Percentiles rank a stretch among this genome's conserved stretches.
phyloP scores from a whole-genome alignment of 139 green algal species.

The Limnomonas spitsbergensis region DNA sequence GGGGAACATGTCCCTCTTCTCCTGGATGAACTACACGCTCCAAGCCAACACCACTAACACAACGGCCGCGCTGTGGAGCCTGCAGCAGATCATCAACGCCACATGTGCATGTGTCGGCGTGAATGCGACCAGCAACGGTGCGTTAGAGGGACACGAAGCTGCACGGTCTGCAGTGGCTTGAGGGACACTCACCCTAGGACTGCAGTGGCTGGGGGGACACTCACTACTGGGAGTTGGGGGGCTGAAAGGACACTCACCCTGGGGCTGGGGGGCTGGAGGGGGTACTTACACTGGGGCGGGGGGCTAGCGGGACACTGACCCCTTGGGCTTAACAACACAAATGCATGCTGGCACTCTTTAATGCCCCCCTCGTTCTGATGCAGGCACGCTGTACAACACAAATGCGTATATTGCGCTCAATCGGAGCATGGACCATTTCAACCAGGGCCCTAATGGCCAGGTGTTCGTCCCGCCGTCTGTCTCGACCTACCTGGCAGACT shows the following conservation, averaged over 20 bases:
- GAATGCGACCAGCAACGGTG: neutral
- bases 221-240: too few relatives aligned
- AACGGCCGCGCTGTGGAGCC: neutral
- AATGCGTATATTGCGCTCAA: neutral
- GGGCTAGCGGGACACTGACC: too few relatives aligned
- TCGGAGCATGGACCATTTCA: neutral
- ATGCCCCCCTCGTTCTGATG: too few relatives aligned
- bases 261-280: too few relatives aligned
- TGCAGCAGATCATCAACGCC: slow-evolving; percentile 4
- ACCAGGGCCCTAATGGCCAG: neutral
- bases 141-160: too few relatives aligned
- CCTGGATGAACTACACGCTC: slow-evolving; percentile 9
- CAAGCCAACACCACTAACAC: neutral
- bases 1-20: slow-evolving; percentile 18
- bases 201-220: too few relatives aligned
- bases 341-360: too few relatives aligned
- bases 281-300: too few relatives aligned
- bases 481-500: neutral
- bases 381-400: neutral
- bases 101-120: neutral
- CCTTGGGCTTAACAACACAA: too few relatives aligned
- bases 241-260: too few relatives aligned
- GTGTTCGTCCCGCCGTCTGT: neutral
- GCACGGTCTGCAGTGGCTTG: too few relatives aligned
- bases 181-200: too few relatives aligned